Conservation (phyloP, 1,139 yeast species). For the Debaryomyces sp. region DNA sequence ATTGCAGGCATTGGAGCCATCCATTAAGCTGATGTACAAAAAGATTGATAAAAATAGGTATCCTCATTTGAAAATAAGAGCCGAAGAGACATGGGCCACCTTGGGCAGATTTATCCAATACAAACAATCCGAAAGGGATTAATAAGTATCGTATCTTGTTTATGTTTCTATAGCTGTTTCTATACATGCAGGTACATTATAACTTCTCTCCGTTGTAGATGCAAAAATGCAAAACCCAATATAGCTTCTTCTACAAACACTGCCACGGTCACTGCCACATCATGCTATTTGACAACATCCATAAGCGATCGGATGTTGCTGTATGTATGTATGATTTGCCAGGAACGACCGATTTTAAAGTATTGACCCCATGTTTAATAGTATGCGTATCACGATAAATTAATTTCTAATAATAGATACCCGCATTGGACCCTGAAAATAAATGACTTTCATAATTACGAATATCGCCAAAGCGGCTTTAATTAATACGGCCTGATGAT, state of each 20-base stretch:
- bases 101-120: constrained; percentile 77
- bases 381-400: background rate
- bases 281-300: background rate
- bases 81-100: constrained; percentile 69
- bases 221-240: background rate
- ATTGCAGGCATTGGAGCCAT: constrained; percentile 49
- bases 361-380: background rate
- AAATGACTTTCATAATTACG: background rate
- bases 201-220: background rate
- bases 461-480: background rate
- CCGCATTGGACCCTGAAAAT: background rate
- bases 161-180: background rate
- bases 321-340: background rate
- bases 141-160: background rate
- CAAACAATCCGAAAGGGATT: constrained; percentile 40
- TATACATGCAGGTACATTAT: background rate
- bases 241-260: background rate
- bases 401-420: background rate
- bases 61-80: constrained; percentile 58
- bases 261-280: background rate
- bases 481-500: no score
- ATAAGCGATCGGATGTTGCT: background rate
- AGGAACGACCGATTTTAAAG: background rate
- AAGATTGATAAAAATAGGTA: constrained; percentile 70
- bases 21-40: constrained; percentile 55